Conservation (phyloP, 1,284 basidiomycete species). For the Bondarzewia mesenterica region DNA sequence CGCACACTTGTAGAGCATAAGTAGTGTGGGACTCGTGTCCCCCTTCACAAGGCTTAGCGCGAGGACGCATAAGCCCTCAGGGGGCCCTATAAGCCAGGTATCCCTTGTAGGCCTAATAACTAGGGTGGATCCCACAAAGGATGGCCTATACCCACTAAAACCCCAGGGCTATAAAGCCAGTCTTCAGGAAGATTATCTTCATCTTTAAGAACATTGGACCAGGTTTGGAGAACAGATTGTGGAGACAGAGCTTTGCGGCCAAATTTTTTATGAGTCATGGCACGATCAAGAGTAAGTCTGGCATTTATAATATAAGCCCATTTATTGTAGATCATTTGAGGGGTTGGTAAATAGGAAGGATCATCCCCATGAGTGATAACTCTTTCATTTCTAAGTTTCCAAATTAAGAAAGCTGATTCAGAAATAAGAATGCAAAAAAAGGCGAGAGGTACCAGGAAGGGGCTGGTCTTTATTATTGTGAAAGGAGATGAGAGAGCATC, state of each 20-base stretch:
- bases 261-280: not conserved
- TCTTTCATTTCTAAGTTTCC: constrained; percentile 2
- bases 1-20: no score
- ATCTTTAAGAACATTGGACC: not conserved
- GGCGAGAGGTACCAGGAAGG: not conserved
- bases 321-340: not conserved
- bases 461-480: not conserved
- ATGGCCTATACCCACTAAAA: not conserved
- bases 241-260: not conserved
- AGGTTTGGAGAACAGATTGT: not conserved
- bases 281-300: not conserved
- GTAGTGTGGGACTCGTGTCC: no score
- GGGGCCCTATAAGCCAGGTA: no score
- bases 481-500: not conserved
- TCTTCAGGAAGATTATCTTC: not conserved
- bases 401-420: not conserved
- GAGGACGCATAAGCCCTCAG: no score
- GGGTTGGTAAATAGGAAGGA: not conserved
- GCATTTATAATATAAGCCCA: not conserved
- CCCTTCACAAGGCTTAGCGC: no score
- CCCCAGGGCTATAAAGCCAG: not conserved
- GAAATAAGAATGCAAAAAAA: not conserved
- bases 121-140: no score
- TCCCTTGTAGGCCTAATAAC: no score
- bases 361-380: not conserved